phyloP scores from a whole-genome alignment of 148 eudicot species.

The Selenicereus undatus region DNA sequence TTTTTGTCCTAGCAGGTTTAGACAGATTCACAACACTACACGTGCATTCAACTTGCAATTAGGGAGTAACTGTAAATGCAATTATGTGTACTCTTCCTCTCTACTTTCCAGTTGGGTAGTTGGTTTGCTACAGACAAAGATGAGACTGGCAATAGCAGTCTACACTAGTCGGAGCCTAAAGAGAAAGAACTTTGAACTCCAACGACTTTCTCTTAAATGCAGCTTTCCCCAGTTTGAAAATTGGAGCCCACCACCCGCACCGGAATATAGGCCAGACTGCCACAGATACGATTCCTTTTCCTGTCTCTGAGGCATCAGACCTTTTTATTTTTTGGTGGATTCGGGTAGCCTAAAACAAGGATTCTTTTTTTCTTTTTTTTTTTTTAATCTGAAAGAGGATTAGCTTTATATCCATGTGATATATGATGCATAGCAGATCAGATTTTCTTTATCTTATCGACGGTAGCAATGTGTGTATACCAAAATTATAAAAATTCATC shows the following conservation, averaged over 20 bases:
- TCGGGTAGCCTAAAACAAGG: no score
- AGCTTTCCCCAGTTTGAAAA: neutral
- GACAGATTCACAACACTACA: conserved; percentile 28
- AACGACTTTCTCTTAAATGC: neutral
- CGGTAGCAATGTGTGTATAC: no score
- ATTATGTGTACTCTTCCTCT: neutral
- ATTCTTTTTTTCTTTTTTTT: no score
- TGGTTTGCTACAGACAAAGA: neutral
- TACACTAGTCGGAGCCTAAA: neutral
- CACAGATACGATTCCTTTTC: neutral
- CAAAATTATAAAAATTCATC: no score
- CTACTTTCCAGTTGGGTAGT: neutral
- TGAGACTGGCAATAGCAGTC: neutral
- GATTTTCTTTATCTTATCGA: no score
- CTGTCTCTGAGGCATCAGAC: neutral
- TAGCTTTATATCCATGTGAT: no score
- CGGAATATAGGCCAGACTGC: neutral
- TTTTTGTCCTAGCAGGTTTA: conserved; percentile 13
- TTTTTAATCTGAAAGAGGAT: no score
- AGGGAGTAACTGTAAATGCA: neutral
- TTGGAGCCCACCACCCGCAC: neutral
- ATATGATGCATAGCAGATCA: no score
- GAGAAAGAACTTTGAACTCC: neutral
- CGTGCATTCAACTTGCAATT: conserved; percentile 28
- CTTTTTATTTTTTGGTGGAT: no score